Evolutionary conservation across 352 stramenopile genomes (phyloP).

Genomic region (Thraustochytrium striatum): DNA sequence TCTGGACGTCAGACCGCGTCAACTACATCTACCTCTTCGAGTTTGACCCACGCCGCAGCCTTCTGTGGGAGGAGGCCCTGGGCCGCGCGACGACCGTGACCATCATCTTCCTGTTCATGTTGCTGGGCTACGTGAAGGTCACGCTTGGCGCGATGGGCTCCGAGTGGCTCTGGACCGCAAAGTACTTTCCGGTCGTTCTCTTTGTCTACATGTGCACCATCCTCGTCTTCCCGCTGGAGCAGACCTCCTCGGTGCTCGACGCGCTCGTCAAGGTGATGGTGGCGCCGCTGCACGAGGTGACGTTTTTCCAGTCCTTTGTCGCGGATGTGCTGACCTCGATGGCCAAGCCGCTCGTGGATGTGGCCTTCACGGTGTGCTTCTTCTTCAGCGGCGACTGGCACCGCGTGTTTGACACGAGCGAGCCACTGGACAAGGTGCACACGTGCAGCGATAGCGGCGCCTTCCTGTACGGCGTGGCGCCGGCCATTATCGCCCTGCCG

Average conservation of each 20-base stretch:
- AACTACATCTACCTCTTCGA: conserved; percentile 95
- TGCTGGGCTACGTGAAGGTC: conserved; percentile 43
- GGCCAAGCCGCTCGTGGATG: conserved; percentile 59
- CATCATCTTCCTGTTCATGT: conserved; percentile 51
- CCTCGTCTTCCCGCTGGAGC: conserved; percentile 81
- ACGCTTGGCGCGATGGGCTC: background rate
- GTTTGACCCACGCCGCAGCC: conserved; percentile 70
- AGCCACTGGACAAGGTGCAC: background rate
- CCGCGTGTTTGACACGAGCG: conserved; percentile 10
- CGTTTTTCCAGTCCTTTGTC: conserved; percentile 80
- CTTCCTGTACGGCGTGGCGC: conserved; percentile 88
- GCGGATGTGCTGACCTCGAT: conserved; percentile 61
- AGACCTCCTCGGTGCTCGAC: conserved; percentile 72
- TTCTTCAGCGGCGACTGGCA: conserved; percentile 81
- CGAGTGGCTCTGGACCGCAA: conserved; percentile 52
- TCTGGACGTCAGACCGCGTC: conserved; percentile 76
- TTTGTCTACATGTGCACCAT: conserved; percentile 86
- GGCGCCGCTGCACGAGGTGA: conserved; percentile 81
- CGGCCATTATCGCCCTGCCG: conserved; percentile 86
- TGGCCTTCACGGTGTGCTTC: conserved; percentile 90
- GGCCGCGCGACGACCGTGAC: conserved; percentile 26
- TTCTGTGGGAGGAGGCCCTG: conserved; percentile 64
- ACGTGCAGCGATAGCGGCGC: conserved; percentile 53
- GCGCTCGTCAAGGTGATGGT: conserved; percentile 80
- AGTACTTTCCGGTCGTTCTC: conserved; percentile 83